phyloP scores from a whole-genome alignment of 495 filamentous ascomycete genomes.

The Hyaloscypha hepaticicola region DNA sequence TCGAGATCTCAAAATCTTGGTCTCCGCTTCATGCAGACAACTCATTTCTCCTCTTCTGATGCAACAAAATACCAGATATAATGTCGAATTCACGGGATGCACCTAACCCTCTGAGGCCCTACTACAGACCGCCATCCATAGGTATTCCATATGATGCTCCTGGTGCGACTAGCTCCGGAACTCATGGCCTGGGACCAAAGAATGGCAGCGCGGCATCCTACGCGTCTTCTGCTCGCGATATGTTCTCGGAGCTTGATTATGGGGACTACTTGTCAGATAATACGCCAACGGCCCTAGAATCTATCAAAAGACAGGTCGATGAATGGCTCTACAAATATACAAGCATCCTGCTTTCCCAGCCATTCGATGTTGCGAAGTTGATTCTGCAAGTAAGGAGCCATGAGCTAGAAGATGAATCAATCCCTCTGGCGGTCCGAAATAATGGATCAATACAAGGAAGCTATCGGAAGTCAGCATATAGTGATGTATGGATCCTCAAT shows the following conservation, averaged over 20 bases:
- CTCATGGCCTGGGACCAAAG: constrained; percentile 37
- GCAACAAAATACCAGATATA: constrained; percentile 14
- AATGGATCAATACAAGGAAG: constrained; percentile 34
- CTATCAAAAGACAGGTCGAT: constrained; percentile 70
- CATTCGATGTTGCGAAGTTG: constrained; percentile 95
- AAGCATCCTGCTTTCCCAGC: constrained; percentile 81
- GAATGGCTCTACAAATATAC: constrained; percentile 84
- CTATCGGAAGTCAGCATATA: constrained; percentile 44
- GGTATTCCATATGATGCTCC: constrained; percentile 52
- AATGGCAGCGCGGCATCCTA: constrained; percentile 54
- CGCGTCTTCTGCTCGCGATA: constrained; percentile 76
- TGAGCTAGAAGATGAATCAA: constrained; percentile 40
- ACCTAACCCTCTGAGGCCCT: constrained; percentile 89
- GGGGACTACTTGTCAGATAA: constrained; percentile 78
- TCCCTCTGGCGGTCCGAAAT: constrained; percentile 28
- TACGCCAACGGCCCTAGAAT: constrained; percentile 69
- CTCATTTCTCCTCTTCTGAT: constrained; percentile 3
- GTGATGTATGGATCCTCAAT: constrained; percentile 46
- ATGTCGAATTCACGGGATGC: constrained; percentile 52
- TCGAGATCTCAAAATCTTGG: constrained; percentile 18
- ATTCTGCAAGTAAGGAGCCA: constrained; percentile 75
- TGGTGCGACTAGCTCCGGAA: constrained; percentile 37
- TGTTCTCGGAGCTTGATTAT: constrained; percentile 86
- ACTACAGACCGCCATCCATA: constrained; percentile 86
- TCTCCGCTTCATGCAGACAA: neutral